Evolutionary conservation across 768 basidiomycete genomes (phyloP).

Genomic region (Boletus coccyginus): DNA sequence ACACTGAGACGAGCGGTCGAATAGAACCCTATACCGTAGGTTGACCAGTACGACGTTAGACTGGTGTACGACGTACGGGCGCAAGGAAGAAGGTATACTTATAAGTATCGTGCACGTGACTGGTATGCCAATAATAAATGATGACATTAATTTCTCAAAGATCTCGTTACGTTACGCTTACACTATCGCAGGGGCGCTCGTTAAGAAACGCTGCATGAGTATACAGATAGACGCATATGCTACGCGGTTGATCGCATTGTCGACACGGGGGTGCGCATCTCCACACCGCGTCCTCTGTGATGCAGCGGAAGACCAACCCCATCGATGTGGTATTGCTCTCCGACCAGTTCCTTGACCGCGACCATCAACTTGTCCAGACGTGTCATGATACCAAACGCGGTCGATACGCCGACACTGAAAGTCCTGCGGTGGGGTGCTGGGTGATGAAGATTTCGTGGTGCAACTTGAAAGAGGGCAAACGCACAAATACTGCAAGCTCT

Average conservation of each 20-base stretch:
- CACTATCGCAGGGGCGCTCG: background rate
- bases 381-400: slow-evolving; percentile 64
- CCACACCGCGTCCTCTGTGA: slow-evolving; percentile 24
- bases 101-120: too few species aligned
- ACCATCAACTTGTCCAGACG: slow-evolving; percentile 77
- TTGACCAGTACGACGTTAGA: too few species aligned
- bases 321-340: slow-evolving; percentile 84
- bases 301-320: slow-evolving; percentile 46
- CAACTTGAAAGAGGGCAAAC: too few species aligned
- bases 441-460: background rate
- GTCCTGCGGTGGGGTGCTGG: slow-evolving; percentile 36
- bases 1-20: too few species aligned
- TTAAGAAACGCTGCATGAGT: background rate
- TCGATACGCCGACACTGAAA: slow-evolving; percentile 73
- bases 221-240: background rate
- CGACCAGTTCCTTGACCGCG: slow-evolving; percentile 81
- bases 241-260: background rate
- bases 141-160: too few species aligned
- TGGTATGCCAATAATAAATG: too few species aligned
- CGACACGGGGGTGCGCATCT: slow-evolving; percentile 22
- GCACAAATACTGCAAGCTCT: slow-evolving; percentile 77
- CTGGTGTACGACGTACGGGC: too few species aligned
- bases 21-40: too few species aligned
- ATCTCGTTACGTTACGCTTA: too few species aligned
- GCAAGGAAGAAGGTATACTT: too few species aligned